Conservation (phyloP, 225 moss, liverwort and hornwort species). For the Rhytidiadelphus loreus region DNA sequence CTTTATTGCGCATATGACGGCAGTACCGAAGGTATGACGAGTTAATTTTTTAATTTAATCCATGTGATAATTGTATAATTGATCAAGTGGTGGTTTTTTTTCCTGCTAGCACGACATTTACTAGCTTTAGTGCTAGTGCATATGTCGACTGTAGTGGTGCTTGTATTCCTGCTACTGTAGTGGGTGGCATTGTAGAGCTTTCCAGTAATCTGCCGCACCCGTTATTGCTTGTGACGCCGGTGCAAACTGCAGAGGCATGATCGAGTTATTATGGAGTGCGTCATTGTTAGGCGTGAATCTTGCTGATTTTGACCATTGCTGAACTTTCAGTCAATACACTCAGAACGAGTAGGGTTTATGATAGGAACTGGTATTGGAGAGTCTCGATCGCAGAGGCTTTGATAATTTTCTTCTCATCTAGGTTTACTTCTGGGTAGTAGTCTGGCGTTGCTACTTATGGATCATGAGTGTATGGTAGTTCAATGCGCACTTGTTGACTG, state of each 20-base stretch:
- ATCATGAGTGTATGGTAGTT: not conserved
- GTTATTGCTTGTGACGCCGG: not conserved
- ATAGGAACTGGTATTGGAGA: not conserved
- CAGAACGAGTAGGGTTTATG: too few relatives aligned
- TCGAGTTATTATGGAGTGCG: not conserved
- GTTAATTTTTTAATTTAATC: too few relatives aligned
- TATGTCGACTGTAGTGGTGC: not conserved
- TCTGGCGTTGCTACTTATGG: too few relatives aligned
- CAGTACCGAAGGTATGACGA: not conserved
- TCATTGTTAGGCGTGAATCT: too few relatives aligned
- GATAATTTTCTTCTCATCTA: not conserved
- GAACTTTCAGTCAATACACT: not conserved
- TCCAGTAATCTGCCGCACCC: not conserved
- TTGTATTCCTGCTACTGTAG: too few relatives aligned
- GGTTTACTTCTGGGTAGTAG: not conserved
- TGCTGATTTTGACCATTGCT: not conserved
- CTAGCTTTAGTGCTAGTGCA: not conserved
- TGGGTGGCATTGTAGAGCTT: not conserved
- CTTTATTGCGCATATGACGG: too few relatives aligned
- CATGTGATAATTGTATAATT: rapidly evolving
- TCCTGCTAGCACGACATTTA: rapidly evolving
- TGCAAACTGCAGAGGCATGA: not conserved
- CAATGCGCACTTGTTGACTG: not conserved
- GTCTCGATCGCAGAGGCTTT: not conserved
- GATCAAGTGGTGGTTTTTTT: not conserved